These are phyloP conservation scores for Backusella luteola DNA, from an alignment of 192 early-diverging fungal genomes.

Conservation along the genomic window DNA sequence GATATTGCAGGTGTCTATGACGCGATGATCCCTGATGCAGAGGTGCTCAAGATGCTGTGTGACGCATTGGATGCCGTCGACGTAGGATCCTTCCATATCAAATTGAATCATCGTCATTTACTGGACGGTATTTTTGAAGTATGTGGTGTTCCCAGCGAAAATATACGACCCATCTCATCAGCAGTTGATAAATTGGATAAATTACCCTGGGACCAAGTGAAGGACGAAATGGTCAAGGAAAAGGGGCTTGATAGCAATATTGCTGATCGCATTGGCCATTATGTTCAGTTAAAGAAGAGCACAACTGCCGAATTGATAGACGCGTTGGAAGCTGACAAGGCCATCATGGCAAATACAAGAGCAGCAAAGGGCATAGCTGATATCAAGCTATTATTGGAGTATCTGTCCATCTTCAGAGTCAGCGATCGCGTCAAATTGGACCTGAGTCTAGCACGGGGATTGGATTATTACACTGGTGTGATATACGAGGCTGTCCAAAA, in stretches of 20 bases:
- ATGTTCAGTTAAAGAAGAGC: constrained; percentile 66
- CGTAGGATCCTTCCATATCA: constrained; percentile 86
- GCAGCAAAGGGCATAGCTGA: constrained; percentile 83
- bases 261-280: constrained; percentile 90
- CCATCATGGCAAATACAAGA: constrained; percentile 61
- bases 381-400: constrained; percentile 80
- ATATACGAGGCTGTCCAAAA: constrained; percentile 92
- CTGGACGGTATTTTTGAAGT: constrained; percentile 96
- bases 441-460: constrained; percentile 87
- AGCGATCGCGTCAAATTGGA: constrained; percentile 70
- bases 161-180: constrained; percentile 90
- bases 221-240: constrained; percentile 90
- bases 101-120: constrained; percentile 95
- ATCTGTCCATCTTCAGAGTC: constrained; percentile 76
- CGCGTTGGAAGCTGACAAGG: constrained; percentile 56
- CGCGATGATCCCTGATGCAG: constrained; percentile 93
- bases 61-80: constrained; percentile 81
- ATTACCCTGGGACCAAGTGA: constrained; percentile 89
- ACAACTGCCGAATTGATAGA: constrained; percentile 76
- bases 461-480: constrained; percentile 98
- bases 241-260: constrained; percentile 78
- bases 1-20: constrained; percentile 95
- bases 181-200: constrained; percentile 99
- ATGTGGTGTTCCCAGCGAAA: constrained; percentile 87
- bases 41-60: constrained; percentile 74